A percentile compares a stretch with the other conserved stretches of the same genome.
Evolutionary conservation across 208 protist species (phyloP).

Genomic region (Eutreptiella sp.): DNA sequence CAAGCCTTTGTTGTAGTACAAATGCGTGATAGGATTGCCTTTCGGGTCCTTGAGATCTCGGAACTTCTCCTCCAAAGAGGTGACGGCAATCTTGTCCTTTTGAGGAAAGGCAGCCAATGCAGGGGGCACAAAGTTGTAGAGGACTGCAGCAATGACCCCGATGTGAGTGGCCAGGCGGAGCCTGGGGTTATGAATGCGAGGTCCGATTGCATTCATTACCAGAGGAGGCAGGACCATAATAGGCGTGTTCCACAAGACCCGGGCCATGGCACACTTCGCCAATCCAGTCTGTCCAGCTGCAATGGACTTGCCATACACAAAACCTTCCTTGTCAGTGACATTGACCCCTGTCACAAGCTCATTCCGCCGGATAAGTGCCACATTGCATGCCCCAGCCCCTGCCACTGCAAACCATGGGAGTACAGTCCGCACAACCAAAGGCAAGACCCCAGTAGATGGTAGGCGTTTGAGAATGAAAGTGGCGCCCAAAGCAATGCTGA

Average conservation of each 20-base stretch:
- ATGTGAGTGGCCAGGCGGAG: constrained; percentile 36
- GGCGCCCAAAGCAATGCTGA: constrained; percentile 51
- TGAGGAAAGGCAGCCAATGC: constrained; percentile 55
- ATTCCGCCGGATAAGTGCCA: constrained; percentile 77
- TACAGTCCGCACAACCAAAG: constrained; percentile 60
- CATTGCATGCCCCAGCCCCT: constrained; percentile 65
- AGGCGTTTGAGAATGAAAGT: constrained; percentile 55
- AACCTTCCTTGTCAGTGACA: constrained; percentile 72
- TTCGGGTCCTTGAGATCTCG: constrained; percentile 35
- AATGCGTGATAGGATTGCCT: no score
- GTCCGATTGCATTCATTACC: constrained; percentile 56
- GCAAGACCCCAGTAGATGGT: constrained; percentile 39
- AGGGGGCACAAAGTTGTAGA: no score
- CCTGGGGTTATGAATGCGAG: constrained; percentile 34
- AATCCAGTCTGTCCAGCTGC: constrained; percentile 66
- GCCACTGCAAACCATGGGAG: constrained; percentile 72
- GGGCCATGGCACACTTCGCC: constrained; percentile 61
- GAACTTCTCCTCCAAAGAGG: constrained; percentile 42
- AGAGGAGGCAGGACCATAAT: constrained; percentile 75
- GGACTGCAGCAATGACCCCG: no score
- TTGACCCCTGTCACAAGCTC: constrained; percentile 56
- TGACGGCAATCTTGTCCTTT: constrained; percentile 40
- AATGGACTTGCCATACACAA: constrained; percentile 53
- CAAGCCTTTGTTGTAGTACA: no score
- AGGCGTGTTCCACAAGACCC: constrained; percentile 66